Conservation (phyloP, 1,284 basidiomycete genomes). For the Irpex sp. region DNA sequence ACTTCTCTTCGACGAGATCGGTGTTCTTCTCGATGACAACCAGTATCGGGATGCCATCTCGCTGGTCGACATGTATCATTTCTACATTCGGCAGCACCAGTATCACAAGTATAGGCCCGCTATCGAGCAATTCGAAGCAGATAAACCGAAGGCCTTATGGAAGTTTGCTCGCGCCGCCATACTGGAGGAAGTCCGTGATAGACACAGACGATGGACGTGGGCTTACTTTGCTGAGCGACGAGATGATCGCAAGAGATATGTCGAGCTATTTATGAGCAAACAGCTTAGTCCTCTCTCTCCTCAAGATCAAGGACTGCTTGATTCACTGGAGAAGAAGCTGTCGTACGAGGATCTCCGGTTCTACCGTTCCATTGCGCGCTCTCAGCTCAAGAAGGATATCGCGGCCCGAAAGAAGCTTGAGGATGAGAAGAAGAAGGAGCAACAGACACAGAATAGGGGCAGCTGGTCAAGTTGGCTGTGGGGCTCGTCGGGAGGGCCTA, state of each 20-base stretch:
- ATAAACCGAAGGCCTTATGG: constrained; percentile 72
- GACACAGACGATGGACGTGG: constrained; percentile 90
- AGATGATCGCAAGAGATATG: constrained; percentile 83
- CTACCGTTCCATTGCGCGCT: constrained; percentile 94
- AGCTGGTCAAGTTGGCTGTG: constrained; percentile 88
- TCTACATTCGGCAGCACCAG: constrained; percentile 90
- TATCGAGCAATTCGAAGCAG: constrained; percentile 58
- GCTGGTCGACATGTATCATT: constrained; percentile 95
- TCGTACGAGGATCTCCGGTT: constrained; percentile 96
- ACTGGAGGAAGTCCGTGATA: constrained; percentile 83
- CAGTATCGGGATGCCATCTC: constrained; percentile 96
- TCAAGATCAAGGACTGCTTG: constrained; percentile 65
- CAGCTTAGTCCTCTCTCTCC: constrained; percentile 51
- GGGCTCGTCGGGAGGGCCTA: constrained; percentile 48
- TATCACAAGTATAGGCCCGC: constrained; percentile 80
- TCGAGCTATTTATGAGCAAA: constrained; percentile 85
- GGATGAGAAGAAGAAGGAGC: constrained; percentile 58
- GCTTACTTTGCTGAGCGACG: constrained; percentile 85
- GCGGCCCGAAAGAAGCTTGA: constrained; percentile 68
- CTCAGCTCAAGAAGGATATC: constrained; percentile 84
- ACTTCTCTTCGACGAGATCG: constrained; percentile 93
- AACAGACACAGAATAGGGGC: constrained; percentile 37
- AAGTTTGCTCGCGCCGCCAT: constrained; percentile 86
- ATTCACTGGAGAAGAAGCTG: constrained; percentile 78
- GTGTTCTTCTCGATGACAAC: constrained; percentile 88